phyloP scores from a whole-genome alignment of 2,329 filamentous ascomycete species.

The Raffaelea deltoideospora region DNA sequence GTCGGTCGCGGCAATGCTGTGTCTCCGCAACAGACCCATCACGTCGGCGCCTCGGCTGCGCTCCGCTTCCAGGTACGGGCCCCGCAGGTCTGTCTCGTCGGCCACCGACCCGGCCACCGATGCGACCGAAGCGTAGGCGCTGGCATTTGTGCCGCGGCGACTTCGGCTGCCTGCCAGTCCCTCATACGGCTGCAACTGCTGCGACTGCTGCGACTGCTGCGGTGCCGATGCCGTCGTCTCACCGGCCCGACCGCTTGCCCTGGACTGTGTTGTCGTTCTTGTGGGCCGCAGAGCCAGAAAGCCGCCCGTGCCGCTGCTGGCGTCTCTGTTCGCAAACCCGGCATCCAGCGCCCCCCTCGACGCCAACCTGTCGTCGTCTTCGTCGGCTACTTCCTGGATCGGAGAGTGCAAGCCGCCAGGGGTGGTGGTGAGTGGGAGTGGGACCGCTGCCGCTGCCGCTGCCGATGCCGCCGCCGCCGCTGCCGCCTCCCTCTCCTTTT shows the following conservation, averaged over 20 bases:
- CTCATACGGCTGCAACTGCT: background rate
- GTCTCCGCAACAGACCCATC: conserved; percentile 43
- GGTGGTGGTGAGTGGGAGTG: too few species aligned
- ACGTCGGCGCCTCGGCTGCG: conserved; percentile 20
- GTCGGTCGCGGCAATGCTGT: conserved; percentile 31
- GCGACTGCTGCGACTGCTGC: background rate
- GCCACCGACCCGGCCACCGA: conserved; percentile 45
- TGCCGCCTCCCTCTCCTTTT: conserved; percentile 8
- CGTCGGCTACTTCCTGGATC: too few species aligned
- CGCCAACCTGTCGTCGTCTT: too few species aligned
- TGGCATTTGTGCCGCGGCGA: conserved; percentile 24
- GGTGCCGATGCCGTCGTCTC: background rate
- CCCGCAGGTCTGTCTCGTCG: conserved; percentile 43
- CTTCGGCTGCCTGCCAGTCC: conserved; percentile 17
- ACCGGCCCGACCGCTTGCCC: too few species aligned
- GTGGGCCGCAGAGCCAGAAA: too few species aligned
- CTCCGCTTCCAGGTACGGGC: conserved; percentile 33
- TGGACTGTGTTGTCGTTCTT: too few species aligned
- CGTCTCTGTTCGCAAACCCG: too few species aligned
- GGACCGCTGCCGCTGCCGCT: background rate
- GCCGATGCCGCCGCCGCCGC: background rate
- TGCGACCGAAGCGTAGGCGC: conserved; percentile 36
- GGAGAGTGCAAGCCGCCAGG: too few species aligned
- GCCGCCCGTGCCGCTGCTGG: too few species aligned
- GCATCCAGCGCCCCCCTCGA: too few species aligned